Base-by-base conservation (phyloP, 78 protist genomes). In the Chrysochromulina tobinii region DNA sequence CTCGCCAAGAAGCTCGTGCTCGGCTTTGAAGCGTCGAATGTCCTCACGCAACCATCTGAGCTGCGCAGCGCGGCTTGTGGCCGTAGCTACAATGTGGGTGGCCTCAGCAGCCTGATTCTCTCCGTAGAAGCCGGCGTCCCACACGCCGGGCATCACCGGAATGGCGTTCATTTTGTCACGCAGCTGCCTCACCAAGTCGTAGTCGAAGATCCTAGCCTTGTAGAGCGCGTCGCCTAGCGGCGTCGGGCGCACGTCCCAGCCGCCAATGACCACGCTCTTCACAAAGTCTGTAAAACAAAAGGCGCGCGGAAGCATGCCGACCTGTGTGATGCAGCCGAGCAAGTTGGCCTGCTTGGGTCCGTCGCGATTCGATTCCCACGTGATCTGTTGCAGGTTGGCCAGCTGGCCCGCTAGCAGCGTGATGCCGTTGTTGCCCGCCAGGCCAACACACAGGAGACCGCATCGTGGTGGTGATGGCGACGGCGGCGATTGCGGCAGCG, bases 311-410 rank as follows among this genome's bases (percentile, higher is more conserved):
- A 66, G 72, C 6, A 21, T 14, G 72, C 72, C 72, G n/a, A 66
- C 72, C 72, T 66, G 72, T 21, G 72, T 66, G 72, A 66, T 66
- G 72, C 72, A 66, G 72, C 72, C 72, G 72, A 66, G 72, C 25
- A 4, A 66, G 72, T 66, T 66, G 72, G 72, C 72, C 72, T 14
- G 7, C 25, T 14, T 9, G 9, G 72, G 72, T 8, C 72, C 72
- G 72, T 21, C 48, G n/a, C 72, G 72, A 21, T 14, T 21, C 48
- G 48, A 21, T 21, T 66, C 72, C 72, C 72, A 66, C 72, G 72
- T 4, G 7, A 66, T 9, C 18, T 15, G 9, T 9, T 21, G 72
- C 72, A 18, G 72, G 72, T 66, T 66, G 72, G 72, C 18, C n/a
- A 66, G 7, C 72, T 66, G 72, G n/a, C 48, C 72, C 9, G 72